Conservation (phyloP, 2,329 filamentous ascomycete genomes). For the Tolypocladium album region DNA sequence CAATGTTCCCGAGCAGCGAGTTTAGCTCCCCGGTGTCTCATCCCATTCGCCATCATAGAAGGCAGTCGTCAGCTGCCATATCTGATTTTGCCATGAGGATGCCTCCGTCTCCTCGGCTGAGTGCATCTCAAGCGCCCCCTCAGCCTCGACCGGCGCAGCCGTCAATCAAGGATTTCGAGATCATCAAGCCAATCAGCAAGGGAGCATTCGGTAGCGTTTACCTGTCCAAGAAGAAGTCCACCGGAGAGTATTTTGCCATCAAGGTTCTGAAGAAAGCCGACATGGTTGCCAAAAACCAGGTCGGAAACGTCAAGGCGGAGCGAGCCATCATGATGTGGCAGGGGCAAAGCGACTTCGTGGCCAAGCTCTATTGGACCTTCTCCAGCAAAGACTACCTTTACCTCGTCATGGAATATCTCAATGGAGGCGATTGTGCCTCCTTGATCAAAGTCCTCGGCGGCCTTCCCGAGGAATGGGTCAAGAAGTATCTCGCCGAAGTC, state of each 20-base stretch:
- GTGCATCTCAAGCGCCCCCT: constrained; percentile 63
- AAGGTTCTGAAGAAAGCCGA: constrained; percentile 99
- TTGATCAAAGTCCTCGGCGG: constrained; percentile 90
- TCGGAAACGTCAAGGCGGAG: constrained; percentile 97
- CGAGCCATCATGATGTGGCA: constrained; percentile 99
- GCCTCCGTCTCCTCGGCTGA: constrained; percentile 73
- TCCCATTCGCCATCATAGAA: constrained; percentile 58
- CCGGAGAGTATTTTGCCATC: constrained; percentile 96
- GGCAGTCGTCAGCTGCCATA: constrained; percentile 84
- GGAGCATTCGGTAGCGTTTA: constrained; percentile 98
- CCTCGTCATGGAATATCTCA: constrained; percentile 97
- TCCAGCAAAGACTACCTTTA: constrained; percentile 99
- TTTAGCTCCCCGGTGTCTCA: constrained; percentile 63
- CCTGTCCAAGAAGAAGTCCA: constrained; percentile 95
- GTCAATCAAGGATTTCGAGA: constrained; percentile 98
- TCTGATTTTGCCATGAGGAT: constrained; percentile 56
- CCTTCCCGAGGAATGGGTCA: constrained; percentile 92
- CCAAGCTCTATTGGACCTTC: constrained; percentile 99
- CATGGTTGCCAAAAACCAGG: constrained; percentile 99
- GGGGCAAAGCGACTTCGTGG: constrained; percentile 96
- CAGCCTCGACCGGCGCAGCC: constrained; percentile 83
- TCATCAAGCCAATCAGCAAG: constrained; percentile 98
- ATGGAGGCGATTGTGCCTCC: constrained; percentile 93
- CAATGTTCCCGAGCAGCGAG: constrained; percentile 73
- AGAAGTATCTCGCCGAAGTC: constrained; percentile 94